Base-by-base conservation (phyloP, 768 basidiomycete species). In the Suillus occidentalis region DNA sequence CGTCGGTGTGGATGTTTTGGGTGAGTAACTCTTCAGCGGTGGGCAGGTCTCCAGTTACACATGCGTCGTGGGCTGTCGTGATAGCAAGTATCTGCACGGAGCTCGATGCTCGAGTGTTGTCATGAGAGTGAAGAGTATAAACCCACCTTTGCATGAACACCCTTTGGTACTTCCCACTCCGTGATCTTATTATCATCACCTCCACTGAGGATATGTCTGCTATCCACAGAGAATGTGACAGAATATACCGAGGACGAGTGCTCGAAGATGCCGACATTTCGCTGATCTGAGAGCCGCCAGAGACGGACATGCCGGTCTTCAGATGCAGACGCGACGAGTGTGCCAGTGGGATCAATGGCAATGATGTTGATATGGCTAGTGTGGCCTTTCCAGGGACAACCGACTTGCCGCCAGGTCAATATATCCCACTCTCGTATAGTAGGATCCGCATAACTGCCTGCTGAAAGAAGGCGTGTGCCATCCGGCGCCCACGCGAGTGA, bases 271-370 rank as follows among this genome's bases (percentile, higher is more conserved):
- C n/a, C n/a, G n/a, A n/a, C n/a, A n/a, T n/a, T n/a, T n/a, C n/a
- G n/a, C n/a, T n/a, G n/a, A n/a, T 52, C 50, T 52, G 50, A 52
- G 25, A 52, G 8, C 16, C 16, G 50, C 50, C 50, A 52, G 50
- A 49, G 47, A 22, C 47, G 22, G 47, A 49, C 47, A 22, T 49
- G n/a, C 2, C 13, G 13, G 47, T 49, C 47, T 0, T 6, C 0
- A 45, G 47, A 22, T 22, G 9, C 47, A 5, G 22, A 49, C 22
- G 22, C 47, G 5, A n/a, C 12, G 12, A 22, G 22, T 0, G 47
- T 22, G 12, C 47, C 47, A 22, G 22, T 6, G 5, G 47, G 22
- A 22, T 22, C 4, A 6, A 49, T 13, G 12, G 47, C 47, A 13
- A 49, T 49, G 22, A 12, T 10, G 0, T 6, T 0, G 12, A 49